These are phyloP conservation scores for Sonneratia alba DNA, from an alignment of 345 rosid genomes.

Conservation along the genomic window DNA sequence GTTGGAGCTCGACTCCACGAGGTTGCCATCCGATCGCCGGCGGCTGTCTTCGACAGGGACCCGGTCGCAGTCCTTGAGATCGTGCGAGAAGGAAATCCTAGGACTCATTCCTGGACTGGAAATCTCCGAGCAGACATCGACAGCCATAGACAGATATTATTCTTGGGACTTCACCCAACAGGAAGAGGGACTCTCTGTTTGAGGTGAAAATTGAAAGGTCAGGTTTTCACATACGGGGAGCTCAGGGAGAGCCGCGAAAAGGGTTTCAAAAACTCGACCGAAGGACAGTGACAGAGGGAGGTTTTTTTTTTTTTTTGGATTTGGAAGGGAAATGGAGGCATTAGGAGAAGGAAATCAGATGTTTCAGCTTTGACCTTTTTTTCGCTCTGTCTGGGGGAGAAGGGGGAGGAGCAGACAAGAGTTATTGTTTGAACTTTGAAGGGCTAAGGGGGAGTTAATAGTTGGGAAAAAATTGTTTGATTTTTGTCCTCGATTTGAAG, in stretches of 20 bases:
- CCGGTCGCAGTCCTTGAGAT: slow-evolving; percentile 37
- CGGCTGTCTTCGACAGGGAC: slow-evolving; percentile 23
- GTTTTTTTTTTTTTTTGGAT: background rate
- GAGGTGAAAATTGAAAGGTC: background rate
- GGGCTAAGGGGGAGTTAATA: too few species aligned
- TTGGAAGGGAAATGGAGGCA: too few species aligned
- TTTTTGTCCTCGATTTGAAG: too few species aligned
- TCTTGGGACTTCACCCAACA: background rate
- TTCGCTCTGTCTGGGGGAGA: slow-evolving; percentile 10
- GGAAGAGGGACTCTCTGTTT: background rate
- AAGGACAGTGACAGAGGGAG: background rate
- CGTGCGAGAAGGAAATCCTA: slow-evolving; percentile 65
- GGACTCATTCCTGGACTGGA: slow-evolving; percentile 53
- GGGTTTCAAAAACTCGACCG: slow-evolving; percentile 9
- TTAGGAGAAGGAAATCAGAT: slow-evolving; percentile 29
- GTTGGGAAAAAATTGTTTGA: too few species aligned
- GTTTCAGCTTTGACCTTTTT: slow-evolving; percentile 35
- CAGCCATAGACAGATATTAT: slow-evolving; percentile 37
- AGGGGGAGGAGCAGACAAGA: background rate
- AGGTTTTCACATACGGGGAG: background rate
- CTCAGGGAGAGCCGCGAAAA: slow-evolving; percentile 19
- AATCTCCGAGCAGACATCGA: slow-evolving; percentile 67
- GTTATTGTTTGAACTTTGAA: too few species aligned
- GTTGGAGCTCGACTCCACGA: slow-evolving; percentile 45
- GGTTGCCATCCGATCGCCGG: slow-evolving; percentile 35